Conservation (phyloP, 192 early-diverging fungal species). For the Borealophlyctis nickersoniae region DNA sequence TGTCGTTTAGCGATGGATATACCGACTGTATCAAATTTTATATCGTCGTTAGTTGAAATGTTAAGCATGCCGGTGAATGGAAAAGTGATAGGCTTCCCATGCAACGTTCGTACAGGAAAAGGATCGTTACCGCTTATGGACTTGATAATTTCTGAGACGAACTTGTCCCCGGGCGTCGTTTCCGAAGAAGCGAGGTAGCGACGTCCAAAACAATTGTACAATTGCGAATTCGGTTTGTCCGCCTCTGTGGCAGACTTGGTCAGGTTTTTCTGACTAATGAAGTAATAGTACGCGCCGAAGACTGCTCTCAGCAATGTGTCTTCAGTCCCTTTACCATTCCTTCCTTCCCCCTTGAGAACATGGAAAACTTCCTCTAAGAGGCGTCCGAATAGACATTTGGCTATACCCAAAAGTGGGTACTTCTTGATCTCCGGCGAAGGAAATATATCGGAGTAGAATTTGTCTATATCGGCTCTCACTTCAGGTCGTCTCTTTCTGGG, state of each 20-base stretch:
- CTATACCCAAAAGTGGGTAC: conserved; percentile 1
- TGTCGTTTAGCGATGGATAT: neutral
- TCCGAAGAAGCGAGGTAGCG: conserved; percentile 11
- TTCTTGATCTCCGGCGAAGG: neutral
- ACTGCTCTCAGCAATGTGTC: neutral
- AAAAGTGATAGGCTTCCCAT: conserved; percentile 21
- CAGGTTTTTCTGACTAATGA: conserved; percentile 2
- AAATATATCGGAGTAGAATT: conserved; percentile 14
- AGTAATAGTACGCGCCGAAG: conserved; percentile 8
- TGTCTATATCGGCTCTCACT: conserved; percentile 2
- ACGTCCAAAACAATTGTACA: conserved; percentile 11
- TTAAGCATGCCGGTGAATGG: conserved; percentile 8
- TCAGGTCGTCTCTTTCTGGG: neutral
- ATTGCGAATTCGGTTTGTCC: conserved; percentile 12
- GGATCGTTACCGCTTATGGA: neutral
- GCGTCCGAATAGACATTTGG: conserved; percentile 4
- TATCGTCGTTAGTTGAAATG: conserved; percentile 20
- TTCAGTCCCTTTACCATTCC: conserved; percentile 27
- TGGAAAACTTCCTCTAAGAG: conserved; percentile 12
- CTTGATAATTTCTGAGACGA: conserved; percentile 9
- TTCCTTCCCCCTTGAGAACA: conserved; percentile 6
- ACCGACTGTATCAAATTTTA: conserved; percentile 15
- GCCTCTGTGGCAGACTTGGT: neutral
- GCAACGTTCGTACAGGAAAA: conserved; percentile 10
- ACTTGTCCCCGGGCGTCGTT: neutral